Evolutionary conservation across 441 rosid species (phyloP), one percentile per base, ranked within the genome.

Genomic region (Arabidopsis lyrata): DNA sequence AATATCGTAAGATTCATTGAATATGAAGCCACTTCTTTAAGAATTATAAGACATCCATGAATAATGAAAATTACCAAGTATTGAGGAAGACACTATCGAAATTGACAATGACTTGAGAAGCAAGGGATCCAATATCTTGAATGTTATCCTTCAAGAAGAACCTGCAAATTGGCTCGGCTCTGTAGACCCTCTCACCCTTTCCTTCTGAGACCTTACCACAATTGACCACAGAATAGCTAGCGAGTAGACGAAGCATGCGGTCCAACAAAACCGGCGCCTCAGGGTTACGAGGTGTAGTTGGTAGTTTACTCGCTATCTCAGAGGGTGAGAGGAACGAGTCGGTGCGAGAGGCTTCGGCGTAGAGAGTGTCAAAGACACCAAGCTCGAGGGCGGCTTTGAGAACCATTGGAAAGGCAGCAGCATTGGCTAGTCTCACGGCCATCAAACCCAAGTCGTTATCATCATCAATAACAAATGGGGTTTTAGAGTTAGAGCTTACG

Each of bases 221-320:
- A 52, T 77, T 77, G 63, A 77, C 76, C 76, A 77, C 65, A 20
- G 68, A 70, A 42, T 77, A 77, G 44, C 80, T 77, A 64, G 80
- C 80, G 2, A 77, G 72, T 9, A 71, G 56, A 34, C 80, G 80
- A 16, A 77, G 76, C 80, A 77, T 77, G 12, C 77, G 62, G 35
- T 77, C 80, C 14, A 77, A 59, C 52, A 77, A 50, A 58, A 42
- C 76, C 18, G 80, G 68, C 0, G 80, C 80, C 41, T 34, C 68
- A 6, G 68, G 73, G 31, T 77, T 77, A 1, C 80, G 50, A 27
- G 79, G 79, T 0, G 47, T 58, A 9, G 72, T 71, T 70, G 80
- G 80, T 32, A 76, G 70, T 2, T 42, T 7, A 55, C 61, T 76
- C 1, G 66, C 66, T 69, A 76, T 69, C 53, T 70, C 80, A 5